These are phyloP conservation scores for Entomortierella lignicola DNA, from an alignment of 192 early-diverging fungal genomes.

Conservation along the genomic window DNA sequence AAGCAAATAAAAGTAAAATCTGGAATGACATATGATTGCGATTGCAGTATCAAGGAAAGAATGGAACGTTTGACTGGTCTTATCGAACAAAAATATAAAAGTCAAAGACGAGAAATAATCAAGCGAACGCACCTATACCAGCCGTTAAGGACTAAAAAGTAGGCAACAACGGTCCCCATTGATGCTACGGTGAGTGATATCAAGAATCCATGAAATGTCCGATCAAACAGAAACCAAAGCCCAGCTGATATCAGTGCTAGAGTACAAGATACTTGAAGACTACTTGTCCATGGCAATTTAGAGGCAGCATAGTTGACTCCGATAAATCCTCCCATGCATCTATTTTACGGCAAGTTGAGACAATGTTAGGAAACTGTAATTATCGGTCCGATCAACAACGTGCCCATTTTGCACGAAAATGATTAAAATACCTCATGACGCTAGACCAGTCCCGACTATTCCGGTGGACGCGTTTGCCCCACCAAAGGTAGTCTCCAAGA, in stretches of 20 bases:
- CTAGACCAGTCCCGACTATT: slow-evolving; percentile 64
- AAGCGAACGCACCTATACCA: slow-evolving; percentile 64
- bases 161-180: slow-evolving; percentile 70
- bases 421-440: slow-evolving; percentile 61
- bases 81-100: slow-evolving; percentile 2
- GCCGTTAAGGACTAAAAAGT: slow-evolving; percentile 67
- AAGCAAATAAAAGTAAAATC: neutral
- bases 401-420: neutral
- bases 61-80: neutral
- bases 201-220: slow-evolving; percentile 73
- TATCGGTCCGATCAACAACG: neutral
- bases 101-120: neutral
- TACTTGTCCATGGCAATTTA: slow-evolving; percentile 71
- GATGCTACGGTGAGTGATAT: slow-evolving; percentile 63
- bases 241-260: slow-evolving; percentile 67
- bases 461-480: slow-evolving; percentile 50
- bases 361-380: neutral
- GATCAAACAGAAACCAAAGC: slow-evolving; percentile 80
- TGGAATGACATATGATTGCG: slow-evolving; percentile 1
- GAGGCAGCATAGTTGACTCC: slow-evolving; percentile 75
- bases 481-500: slow-evolving; percentile 62
- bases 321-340: slow-evolving; percentile 63
- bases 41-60: too few relatives aligned
- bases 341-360: neutral
- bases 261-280: slow-evolving; percentile 69